These are phyloP conservation scores for Endoconidiophora polonica DNA, from an alignment of 2,329 filamentous ascomycete genomes.

Conservation along the genomic window DNA sequence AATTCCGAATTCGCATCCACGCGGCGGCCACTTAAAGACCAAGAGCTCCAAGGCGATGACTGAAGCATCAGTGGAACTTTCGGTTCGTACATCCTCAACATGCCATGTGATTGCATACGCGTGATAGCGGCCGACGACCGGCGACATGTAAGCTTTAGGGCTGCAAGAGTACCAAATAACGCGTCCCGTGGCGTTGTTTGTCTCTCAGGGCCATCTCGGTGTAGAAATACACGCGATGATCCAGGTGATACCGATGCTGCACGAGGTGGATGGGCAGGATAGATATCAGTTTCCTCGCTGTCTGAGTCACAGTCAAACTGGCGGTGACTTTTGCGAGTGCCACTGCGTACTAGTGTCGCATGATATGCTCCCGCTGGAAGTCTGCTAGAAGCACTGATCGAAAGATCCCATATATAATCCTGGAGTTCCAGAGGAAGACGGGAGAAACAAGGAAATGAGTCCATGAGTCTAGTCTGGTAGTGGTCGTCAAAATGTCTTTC, in stretches of 20 bases:
- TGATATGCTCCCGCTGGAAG: slow-evolving; percentile 7
- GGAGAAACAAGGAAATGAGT: slow-evolving; percentile 6
- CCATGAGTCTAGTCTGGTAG: too few relatives aligned
- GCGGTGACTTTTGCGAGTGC: neutral
- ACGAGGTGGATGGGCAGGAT: neutral
- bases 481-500: too few relatives aligned
- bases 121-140: neutral
- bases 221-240: slow-evolving; percentile 3
- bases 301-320: too few relatives aligned
- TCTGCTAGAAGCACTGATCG: neutral
- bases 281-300: neutral
- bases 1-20: slow-evolving; percentile 3
- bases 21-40: slow-evolving; percentile 3
- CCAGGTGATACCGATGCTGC: neutral
- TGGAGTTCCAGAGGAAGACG: slow-evolving; percentile 9
- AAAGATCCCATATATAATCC: slow-evolving; percentile 8
- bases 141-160: slow-evolving; percentile 1
- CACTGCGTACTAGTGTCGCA: slow-evolving; percentile 6
- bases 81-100: neutral
- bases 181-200: slow-evolving; percentile 3
- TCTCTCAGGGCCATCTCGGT: slow-evolving; percentile 8
- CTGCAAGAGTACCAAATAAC: neutral
- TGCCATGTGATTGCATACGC: neutral
- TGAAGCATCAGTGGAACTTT: neutral
- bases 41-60: slow-evolving; percentile 8